Conservation (phyloP, 2,329 filamentous ascomycete genomes). For the Ophiostoma australiae region DNA sequence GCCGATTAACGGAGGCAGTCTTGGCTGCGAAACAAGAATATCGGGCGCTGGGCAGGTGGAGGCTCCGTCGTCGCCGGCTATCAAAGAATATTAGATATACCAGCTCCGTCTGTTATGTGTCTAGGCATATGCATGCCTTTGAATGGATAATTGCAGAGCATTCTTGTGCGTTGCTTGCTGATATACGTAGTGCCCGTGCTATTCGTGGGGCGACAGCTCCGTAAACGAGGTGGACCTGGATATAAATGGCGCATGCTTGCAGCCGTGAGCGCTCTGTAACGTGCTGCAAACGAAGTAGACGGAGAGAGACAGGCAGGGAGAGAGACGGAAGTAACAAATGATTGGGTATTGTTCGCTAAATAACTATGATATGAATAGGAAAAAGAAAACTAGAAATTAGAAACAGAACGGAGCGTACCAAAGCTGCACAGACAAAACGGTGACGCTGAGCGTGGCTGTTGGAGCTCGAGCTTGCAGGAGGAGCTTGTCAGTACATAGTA, state of each 20-base stretch:
- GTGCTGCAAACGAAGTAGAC: not conserved
- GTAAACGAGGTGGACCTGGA: not conserved
- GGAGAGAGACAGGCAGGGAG: not conserved
- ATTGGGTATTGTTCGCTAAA: not conserved
- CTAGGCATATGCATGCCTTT: not conserved
- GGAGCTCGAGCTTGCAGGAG: not conserved
- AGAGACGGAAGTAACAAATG: not conserved
- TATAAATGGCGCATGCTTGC: conserved; percentile 10
- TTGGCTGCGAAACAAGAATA: not conserved
- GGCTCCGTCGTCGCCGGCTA: conserved; percentile 1
- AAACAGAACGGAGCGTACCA: not conserved
- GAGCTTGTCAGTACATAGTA: too few species aligned
- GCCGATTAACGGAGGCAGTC: not conserved
- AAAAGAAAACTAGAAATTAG: not conserved
- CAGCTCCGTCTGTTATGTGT: not conserved
- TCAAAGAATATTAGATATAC: not conserved
- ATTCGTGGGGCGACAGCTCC: not conserved
- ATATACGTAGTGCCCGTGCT: too few species aligned
- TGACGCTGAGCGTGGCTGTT: not conserved
- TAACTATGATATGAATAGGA: not conserved
- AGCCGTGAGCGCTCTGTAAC: not conserved
- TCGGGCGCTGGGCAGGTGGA: conserved; percentile 1
- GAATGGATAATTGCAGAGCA: not conserved
- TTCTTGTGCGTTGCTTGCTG: not conserved
- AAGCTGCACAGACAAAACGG: not conserved